These are phyloP conservation scores for Verbascum thapsus DNA, from an alignment of 257 asterid species.

Conservation along the genomic window DNA sequence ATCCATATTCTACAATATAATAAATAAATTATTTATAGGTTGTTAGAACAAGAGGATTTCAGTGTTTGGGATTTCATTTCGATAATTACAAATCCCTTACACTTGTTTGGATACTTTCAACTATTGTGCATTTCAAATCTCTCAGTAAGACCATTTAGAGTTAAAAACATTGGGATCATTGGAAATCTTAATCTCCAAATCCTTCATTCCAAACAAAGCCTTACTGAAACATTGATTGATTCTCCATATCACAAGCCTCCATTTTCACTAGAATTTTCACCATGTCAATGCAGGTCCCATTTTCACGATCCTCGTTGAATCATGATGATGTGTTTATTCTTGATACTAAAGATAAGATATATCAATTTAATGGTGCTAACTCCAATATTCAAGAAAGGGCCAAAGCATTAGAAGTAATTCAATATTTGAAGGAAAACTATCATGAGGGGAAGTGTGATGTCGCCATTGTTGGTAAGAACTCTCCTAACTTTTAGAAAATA, in stretches of 20 bases:
- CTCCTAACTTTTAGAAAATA: slow-evolving; percentile 2
- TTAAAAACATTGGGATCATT: too few relatives aligned
- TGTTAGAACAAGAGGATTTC: too few relatives aligned
- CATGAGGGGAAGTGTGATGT: slow-evolving; percentile 95
- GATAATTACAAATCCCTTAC: too few relatives aligned
- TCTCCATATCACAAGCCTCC: not conserved
- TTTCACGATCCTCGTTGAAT: slow-evolving; percentile 91
- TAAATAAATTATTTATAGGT: too few relatives aligned
- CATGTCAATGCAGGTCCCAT: slow-evolving; percentile 68
- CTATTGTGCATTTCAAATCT: too few relatives aligned
- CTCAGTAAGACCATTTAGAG: too few relatives aligned
- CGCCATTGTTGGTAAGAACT: slow-evolving; percentile 87
- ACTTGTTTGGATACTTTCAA: too few relatives aligned
- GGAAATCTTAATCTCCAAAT: too few relatives aligned
- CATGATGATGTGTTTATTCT: slow-evolving; percentile 97
- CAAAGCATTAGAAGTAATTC: slow-evolving; percentile 94
- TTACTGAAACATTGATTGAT: not conserved
- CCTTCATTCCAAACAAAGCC: too few relatives aligned
- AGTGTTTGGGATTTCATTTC: too few relatives aligned
- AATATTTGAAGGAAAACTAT: slow-evolving; percentile 89
- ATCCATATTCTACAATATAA: not conserved
- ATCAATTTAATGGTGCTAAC: slow-evolving; percentile 97
- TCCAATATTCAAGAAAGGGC: slow-evolving; percentile 98
- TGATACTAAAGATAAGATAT: slow-evolving; percentile 87
- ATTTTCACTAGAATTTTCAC: not conserved